These are phyloP conservation scores for Suillus brevipes DNA, from an alignment of 768 basidiomycete genomes.

Conservation along the genomic window DNA sequence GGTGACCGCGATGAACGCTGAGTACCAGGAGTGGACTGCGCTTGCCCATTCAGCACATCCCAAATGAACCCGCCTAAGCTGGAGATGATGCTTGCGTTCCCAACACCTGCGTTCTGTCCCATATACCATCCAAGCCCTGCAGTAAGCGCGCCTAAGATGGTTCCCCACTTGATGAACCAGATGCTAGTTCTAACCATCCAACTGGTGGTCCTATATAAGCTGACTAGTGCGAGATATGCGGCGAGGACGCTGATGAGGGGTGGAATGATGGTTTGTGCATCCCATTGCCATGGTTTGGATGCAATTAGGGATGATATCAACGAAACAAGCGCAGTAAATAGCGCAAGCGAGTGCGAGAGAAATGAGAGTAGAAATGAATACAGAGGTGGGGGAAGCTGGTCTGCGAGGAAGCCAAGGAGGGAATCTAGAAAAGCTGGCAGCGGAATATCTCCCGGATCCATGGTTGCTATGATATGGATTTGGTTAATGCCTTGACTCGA, in stretches of 20 bases:
- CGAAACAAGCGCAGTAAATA: slow-evolving; percentile 48
- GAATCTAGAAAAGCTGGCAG: slow-evolving; percentile 55
- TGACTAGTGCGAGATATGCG: slow-evolving; percentile 75
- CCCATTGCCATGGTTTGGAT: slow-evolving; percentile 60
- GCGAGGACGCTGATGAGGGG: slow-evolving; percentile 71
- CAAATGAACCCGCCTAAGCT: slow-evolving; percentile 43
- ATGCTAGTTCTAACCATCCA: slow-evolving; percentile 69
- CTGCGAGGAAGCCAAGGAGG: slow-evolving; percentile 53
- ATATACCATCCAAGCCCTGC: slow-evolving; percentile 57
- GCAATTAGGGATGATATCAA: slow-evolving; percentile 50
- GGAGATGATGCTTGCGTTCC: slow-evolving; percentile 36
- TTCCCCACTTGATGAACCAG: slow-evolving; percentile 79
- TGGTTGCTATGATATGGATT: background rate
- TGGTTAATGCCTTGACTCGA: background rate
- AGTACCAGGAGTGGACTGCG: slow-evolving; percentile 30
- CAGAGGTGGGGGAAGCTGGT: slow-evolving; percentile 54
- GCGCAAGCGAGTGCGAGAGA: slow-evolving; percentile 52
- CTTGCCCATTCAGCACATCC: slow-evolving; percentile 42
- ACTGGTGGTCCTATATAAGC: slow-evolving; percentile 74
- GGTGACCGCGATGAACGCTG: slow-evolving; percentile 20
- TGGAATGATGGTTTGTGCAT: slow-evolving; percentile 65
- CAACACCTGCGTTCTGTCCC: slow-evolving; percentile 38
- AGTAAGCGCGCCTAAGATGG: slow-evolving; percentile 53
- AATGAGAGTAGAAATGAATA: slow-evolving; percentile 52
- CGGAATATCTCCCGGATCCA: slow-evolving; percentile 29